phyloP scores from a whole-genome alignment of 108 stramenopile genomes.

The Phaeodactylum tricornutum region DNA sequence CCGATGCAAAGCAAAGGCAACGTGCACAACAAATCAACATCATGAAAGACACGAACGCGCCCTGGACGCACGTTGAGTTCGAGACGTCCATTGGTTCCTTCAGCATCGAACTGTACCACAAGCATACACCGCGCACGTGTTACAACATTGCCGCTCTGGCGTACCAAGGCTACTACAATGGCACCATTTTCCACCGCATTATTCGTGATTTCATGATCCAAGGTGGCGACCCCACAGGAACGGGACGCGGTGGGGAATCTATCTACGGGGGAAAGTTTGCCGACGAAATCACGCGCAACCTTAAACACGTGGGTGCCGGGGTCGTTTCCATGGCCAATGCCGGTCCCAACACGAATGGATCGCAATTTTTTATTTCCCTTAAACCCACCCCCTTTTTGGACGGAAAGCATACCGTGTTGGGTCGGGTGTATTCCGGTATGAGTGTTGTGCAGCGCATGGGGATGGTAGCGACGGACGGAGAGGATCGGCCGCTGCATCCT shows the following conservation, averaged over 20 bases:
- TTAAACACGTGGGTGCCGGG: constrained; percentile 83
- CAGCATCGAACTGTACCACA: constrained; percentile 71
- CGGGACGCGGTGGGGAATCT: constrained; percentile 74
- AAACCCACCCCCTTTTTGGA: constrained; percentile 84
- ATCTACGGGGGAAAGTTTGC: constrained; percentile 87
- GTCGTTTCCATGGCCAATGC: constrained; percentile 91
- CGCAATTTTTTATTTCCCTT: constrained; percentile 92
- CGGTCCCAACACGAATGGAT: constrained; percentile 90
- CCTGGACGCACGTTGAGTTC: constrained; percentile 71
- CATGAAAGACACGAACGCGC: too few relatives aligned
- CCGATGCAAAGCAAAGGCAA: too few relatives aligned
- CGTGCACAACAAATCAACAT: too few relatives aligned
- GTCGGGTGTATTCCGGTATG: constrained; percentile 83
- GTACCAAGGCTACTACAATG: constrained; percentile 86
- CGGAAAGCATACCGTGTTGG: constrained; percentile 92
- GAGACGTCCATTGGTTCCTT: constrained; percentile 67
- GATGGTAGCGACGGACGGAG: constrained; percentile 81
- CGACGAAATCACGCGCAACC: constrained; percentile 85
- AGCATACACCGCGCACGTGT: constrained; percentile 67
- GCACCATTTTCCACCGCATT: constrained; percentile 89
- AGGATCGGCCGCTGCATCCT: constrained; percentile 26
- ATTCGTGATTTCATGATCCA: constrained; percentile 96
- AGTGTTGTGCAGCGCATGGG: constrained; percentile 88
- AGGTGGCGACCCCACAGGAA: constrained; percentile 93
- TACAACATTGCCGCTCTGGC: constrained; percentile 86